Conservation (phyloP, 139 green algal genomes). For the Volvox africanus region DNA sequence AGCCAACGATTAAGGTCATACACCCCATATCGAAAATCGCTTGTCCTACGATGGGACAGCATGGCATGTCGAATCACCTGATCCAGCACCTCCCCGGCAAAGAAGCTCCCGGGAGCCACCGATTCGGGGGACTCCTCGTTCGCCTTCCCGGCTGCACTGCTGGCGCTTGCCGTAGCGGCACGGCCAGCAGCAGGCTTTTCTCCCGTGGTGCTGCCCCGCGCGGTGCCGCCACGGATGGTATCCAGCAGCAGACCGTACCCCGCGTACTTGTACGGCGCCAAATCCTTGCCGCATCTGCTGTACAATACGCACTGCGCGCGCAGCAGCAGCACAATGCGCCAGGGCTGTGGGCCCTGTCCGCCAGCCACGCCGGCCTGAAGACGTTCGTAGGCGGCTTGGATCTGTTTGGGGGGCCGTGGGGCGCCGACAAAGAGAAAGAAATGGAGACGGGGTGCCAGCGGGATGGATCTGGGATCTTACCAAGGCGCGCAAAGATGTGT, state of each 20-base stretch:
- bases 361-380: constrained; percentile 79
- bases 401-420: not conserved
- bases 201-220: not conserved
- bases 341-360: constrained; percentile 76
- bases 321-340: constrained; percentile 89
- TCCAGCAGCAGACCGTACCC: constrained; percentile 92
- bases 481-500: no score
- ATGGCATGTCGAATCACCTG: constrained; percentile 36
- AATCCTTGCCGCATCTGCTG: constrained; percentile 76
- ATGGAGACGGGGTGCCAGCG: no score
- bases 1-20: not conserved
- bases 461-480: no score
- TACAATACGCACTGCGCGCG: constrained; percentile 90
- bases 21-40: no score
- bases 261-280: constrained; percentile 94
- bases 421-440: no score
- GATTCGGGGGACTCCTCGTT: not conserved
- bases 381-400: constrained; percentile 92
- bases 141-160: not conserved
- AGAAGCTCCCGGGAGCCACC: constrained; percentile 45
- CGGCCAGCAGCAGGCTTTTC: no score
- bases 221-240: constrained; percentile 14
- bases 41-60: no score
- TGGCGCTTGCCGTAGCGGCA: not conserved
- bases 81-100: constrained; percentile 49